Evolutionary conservation across 1,284 basidiomycete species (phyloP), one percentile per base, ranked within the genome.

Genomic region (Kalmanozyma brasiliensis): DNA sequence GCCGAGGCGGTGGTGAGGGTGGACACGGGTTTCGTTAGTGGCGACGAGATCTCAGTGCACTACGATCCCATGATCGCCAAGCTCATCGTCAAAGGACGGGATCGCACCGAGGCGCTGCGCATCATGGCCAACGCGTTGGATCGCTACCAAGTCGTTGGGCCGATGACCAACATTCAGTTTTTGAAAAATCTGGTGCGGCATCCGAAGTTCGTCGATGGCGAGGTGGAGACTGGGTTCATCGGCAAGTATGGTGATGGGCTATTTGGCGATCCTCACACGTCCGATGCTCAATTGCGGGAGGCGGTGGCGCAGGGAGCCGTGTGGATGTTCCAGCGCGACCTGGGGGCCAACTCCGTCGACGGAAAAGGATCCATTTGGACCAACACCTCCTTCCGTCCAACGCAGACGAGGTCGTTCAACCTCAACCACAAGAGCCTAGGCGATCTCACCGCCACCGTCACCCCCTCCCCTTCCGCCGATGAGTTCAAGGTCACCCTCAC

Each of bases 1-100:
- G 87, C 88, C 0, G 88, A 90, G 1, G 66, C 60, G 29, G 60
- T 56, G n/a, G 86, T 95, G 33, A 87, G 94, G 13, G 87, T 96
- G n/a, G 94, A 96, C 80, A 92, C 94, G 76, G 94, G 94, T 0
- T 94, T 96, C 81, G 85, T 85, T 4, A 87, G 89, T 77, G 73
- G 73, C 2, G 89, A 94, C 53, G 90, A 93, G 77, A 93, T 96
- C 60, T 53, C 43, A 20, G 75, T 78, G 5, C 65, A 77, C 42
- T 97, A 97, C 82, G 94, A 97, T 77, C 93, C 94, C 0, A 91
- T 96, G 89, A 94, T 94, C 64, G 89, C 92, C 24, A 93, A 93
- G 74, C 88, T 96, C n/a, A 90, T 96, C 37, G 92, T 92, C 9
- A 91, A 93, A 74, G 94, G 91, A 11, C 84, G 88, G 33, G 91